Evolutionary conservation across 306 rosid species (phyloP), one percentile per base, ranked within the genome.

Genomic region (Begonia fuchsioides): DNA sequence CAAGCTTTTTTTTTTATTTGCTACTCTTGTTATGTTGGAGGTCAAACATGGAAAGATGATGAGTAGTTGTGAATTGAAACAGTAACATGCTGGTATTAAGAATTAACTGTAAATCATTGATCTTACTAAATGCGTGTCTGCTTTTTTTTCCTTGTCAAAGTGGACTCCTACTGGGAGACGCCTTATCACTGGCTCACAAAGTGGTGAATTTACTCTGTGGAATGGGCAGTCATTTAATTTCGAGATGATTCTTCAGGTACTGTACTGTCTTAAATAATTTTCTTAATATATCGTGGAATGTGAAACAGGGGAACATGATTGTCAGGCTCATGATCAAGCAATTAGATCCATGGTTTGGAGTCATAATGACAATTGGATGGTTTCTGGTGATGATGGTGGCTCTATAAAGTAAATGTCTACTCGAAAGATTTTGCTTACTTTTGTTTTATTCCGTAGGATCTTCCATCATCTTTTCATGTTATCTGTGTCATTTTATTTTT

Each of bases 131-230:
- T 26, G 35, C n/a, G 38, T 48, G 66, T 52, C 18, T 3, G 53
- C 53, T 56, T 51, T 17, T 55, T 41, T 20, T 10, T 10, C 44
- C 14, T 17, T 52, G 35, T 38, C 54, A 50, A 60, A 90, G 98
- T 90, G 98, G 98, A 85, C 98, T 67, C 98, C 98, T 14, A 72
- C 98, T 1, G 98, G 98, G 51, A 79, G 98, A 54, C 98, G 95
- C 49, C 94, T 90, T 66, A 90, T 90, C 50, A 90, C 98, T 5
- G 98, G 98, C 54, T 90, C 95, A 49, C 98, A 90, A 65, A 85
- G 93, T 64, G 98, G 98, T 51, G 98, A 90, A 69, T 90, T 90
- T 66, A 90, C 98, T 59, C 87, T 90, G 59, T 90, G 95, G 98
- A 90, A 90, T 79, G 98, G 98, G 10, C 98, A 85, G 53, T 85